phyloP scores from a whole-genome alignment of 2,329 filamentous ascomycete genomes.

The Malbranchea zuffiana region DNA sequence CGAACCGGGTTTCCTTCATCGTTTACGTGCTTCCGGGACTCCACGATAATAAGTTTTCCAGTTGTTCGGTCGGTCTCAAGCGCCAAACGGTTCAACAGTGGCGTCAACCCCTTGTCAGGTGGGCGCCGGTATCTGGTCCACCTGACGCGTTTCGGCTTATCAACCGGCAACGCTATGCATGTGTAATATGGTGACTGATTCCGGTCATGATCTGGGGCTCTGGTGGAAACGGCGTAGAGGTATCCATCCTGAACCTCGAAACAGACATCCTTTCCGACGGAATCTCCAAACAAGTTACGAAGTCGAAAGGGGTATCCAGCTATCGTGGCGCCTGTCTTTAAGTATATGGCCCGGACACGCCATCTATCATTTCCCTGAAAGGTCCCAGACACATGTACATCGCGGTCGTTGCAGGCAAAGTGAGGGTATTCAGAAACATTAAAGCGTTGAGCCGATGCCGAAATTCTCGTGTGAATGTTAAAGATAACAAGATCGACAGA shows the following conservation, averaged over 20 bases:
- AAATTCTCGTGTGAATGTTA: neutral
- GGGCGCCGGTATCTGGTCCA: neutral
- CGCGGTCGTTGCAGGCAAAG: neutral
- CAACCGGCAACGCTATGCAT: neutral
- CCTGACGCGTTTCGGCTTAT: neutral
- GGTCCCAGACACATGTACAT: neutral
- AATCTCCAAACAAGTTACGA: neutral
- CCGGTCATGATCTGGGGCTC: no score
- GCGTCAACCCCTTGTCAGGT: neutral
- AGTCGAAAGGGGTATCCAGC: neutral
- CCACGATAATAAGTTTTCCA: neutral
- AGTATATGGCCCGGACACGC: neutral
- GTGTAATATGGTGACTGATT: neutral
- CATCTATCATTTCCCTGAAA: neutral
- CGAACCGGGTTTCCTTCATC: neutral
- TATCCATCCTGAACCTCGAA: constrained; percentile 2
- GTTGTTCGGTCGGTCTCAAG: neutral
- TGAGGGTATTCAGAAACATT: neutral
- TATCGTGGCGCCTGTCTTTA: neutral
- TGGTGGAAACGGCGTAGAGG: constrained; percentile 1
- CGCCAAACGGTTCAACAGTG: neutral
- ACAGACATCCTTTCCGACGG: neutral
- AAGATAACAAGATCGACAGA: neutral
- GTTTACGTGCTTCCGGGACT: neutral
- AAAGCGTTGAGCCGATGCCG: neutral